phyloP scores from a whole-genome alignment of 768 basidiomycete genomes.

The Phylloporus sp. region DNA sequence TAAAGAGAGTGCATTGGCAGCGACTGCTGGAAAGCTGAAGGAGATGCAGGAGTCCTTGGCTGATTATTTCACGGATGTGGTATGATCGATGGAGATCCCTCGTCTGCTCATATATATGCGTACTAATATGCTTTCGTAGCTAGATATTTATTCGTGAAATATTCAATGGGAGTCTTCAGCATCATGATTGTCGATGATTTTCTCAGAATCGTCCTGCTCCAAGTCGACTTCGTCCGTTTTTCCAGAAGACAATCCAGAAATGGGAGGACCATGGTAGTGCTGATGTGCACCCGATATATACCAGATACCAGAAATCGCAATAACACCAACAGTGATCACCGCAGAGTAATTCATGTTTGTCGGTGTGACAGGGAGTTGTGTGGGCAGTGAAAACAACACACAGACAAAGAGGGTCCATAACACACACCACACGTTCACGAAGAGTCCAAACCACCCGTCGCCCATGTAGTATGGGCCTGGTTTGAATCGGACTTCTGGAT shows the following conservation, averaged over 20 bases:
- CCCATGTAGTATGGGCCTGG: conserved; percentile 64
- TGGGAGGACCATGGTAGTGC: conserved; percentile 61
- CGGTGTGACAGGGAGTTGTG: conserved; percentile 42
- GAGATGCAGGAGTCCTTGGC: conserved; percentile 46
- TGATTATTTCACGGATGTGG: conserved; percentile 45
- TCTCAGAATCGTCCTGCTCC: not conserved
- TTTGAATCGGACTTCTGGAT: conserved; percentile 56
- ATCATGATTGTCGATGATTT: not conserved
- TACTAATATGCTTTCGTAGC: not conserved
- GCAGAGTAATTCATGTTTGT: conserved; percentile 52
- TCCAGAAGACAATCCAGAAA: conserved; percentile 40
- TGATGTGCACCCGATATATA: conserved; percentile 50
- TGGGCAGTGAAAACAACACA: conserved; percentile 50
- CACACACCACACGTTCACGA: conserved; percentile 44
- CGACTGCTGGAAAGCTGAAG: conserved; percentile 41
- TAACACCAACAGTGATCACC: conserved; percentile 28
- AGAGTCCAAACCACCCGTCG: conserved; percentile 43
- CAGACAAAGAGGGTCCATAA: conserved; percentile 44
- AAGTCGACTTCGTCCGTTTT: not conserved
- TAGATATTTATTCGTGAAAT: not conserved
- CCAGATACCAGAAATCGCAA: conserved; percentile 39
- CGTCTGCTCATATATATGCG: not conserved
- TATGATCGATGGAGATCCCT: conserved; percentile 10
- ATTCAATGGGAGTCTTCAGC: not conserved
- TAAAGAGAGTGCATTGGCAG: conserved; percentile 40